Evolutionary conservation across 1,284 basidiomycete genomes (phyloP).

Genomic region (Ganoderma boninense): DNA sequence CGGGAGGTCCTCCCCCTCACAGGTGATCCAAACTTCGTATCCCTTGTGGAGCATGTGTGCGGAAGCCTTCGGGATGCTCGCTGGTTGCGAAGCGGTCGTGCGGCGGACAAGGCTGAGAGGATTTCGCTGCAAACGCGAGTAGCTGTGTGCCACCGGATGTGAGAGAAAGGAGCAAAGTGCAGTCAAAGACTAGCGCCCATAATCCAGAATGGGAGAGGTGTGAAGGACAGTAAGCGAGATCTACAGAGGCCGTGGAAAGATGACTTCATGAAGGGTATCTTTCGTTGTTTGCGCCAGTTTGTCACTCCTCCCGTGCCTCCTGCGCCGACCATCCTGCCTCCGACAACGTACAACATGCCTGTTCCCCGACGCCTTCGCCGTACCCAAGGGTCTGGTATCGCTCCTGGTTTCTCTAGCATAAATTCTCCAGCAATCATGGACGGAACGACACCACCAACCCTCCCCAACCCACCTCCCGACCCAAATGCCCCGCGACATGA

Average conservation of each 20-base stretch:
- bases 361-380: not conserved
- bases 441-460: not conserved
- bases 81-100: not conserved
- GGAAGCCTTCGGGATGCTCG: not conserved
- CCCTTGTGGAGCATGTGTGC: constrained; percentile 18
- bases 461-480: not conserved
- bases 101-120: not conserved
- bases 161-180: constrained; percentile 5
- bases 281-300: not conserved
- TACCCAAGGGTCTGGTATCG: not conserved
- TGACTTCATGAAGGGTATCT: not conserved
- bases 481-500: not conserved
- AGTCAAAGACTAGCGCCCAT: constrained; percentile 8
- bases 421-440: not conserved
- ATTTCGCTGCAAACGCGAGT: not conserved
- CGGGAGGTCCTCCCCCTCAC: constrained; percentile 18
- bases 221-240: constrained; percentile 2
- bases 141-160: not conserved
- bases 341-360: not conserved
- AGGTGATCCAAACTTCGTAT: constrained; percentile 19
- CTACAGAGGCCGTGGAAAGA: not conserved
- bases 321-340: not conserved
- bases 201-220: not conserved
- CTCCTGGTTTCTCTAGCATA: not conserved
- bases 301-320: not conserved